phyloP scores from a whole-genome alignment of 768 basidiomycete species.

The Boletus coccyginus region DNA sequence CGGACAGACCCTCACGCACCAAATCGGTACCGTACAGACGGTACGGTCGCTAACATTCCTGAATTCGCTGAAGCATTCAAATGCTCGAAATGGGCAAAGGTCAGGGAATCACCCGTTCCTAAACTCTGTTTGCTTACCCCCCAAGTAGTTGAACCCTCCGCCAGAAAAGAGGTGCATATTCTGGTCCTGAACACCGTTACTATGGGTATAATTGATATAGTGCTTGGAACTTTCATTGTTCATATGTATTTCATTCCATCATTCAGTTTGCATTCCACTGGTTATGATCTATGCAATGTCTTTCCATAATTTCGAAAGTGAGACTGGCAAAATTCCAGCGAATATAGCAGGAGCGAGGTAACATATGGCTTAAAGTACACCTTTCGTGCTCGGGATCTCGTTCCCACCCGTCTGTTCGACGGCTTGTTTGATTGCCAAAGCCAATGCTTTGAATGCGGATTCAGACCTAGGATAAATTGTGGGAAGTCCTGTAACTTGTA shows the following conservation, averaged over 20 bases:
- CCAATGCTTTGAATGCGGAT: constrained; percentile 97
- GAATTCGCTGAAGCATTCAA: constrained; percentile 88
- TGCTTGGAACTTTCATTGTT: constrained; percentile 2
- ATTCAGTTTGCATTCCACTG: neutral
- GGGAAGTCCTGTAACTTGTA: neutral
- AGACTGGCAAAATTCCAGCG: neutral
- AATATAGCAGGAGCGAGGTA: neutral
- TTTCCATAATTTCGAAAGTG: neutral
- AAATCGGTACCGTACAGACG: constrained; percentile 72
- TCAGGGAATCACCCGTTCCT: constrained; percentile 31
- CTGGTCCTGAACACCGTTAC: constrained; percentile 50
- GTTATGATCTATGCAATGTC: neutral
- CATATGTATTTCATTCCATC: constrained; percentile 19
- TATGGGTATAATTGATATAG: constrained; percentile 1
- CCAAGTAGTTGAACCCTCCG: constrained; percentile 74
- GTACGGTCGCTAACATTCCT: constrained; percentile 82
- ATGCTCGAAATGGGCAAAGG: constrained; percentile 74
- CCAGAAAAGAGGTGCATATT: constrained; percentile 74
- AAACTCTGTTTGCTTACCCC: neutral
- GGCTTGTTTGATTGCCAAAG: constrained; percentile 93
- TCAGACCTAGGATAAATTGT: constrained; percentile 64
- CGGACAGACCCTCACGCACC: constrained; percentile 91
- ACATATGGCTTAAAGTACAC: constrained; percentile 62
- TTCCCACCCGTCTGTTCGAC: constrained; percentile 83
- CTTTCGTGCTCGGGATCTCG: constrained; percentile 96